Evolutionary conservation across 2,329 filamentous ascomycete genomes (phyloP), one percentile per base, ranked within the genome.

Genomic region (Xylariaceae sp.): DNA sequence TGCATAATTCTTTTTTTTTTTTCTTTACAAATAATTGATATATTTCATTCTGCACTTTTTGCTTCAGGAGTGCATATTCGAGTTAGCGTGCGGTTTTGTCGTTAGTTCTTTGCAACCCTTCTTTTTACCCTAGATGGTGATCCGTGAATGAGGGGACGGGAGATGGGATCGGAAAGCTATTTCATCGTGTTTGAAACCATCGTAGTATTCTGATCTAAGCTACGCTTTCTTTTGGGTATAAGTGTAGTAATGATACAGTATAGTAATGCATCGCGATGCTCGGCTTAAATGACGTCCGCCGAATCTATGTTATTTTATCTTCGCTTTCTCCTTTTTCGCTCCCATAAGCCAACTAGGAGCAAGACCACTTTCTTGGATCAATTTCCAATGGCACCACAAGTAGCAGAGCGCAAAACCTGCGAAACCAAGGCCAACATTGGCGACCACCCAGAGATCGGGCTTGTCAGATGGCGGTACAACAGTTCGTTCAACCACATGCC

Each of bases 381-480:
- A 63, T 44, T 80, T 85, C 77, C 82, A 85, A 50, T 93, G 67
- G 65, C 91, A 96, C 93, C 93, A 98, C 6, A 93, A 61, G 64
- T 96, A 97, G 66, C 90, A 94, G 25, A 95, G 69, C 0, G 79
- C 79, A 64, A 97, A 98, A 0, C 89, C 93, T 4, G 80, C 83
- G 19, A 88, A 88, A 6, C 93, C 93, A 19, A 97, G 68, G 16
- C 89, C 82, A 7, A 93, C 90, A 60, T 98, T 98, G 11, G 83
- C 77, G 3, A 98, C 91, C 3, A 94, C 84, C 92, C 92, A 98
- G 2, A 98, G 70, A 69, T 98, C 93, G 1, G 93, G 93, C 67
- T 95, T 96, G 47, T 77, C 75, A 0, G 70, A 57, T 4, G 92
- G 91, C 12, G 91, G 83, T 8, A 66, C 50, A 1, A 90, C 68